phyloP scores from a whole-genome alignment of 306 rosid species.

The Albizia julibrissin region DNA sequence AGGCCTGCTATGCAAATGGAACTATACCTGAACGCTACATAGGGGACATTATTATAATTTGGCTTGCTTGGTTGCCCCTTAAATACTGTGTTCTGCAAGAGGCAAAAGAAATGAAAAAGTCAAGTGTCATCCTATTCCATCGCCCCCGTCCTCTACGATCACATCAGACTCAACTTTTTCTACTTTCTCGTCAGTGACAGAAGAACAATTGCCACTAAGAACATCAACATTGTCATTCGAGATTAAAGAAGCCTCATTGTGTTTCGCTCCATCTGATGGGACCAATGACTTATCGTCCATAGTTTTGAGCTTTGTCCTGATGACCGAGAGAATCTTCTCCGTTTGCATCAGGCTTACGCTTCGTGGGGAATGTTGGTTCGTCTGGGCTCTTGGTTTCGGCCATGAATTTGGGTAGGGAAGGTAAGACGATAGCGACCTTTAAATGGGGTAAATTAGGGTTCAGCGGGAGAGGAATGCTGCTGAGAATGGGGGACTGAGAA shows the following conservation, averaged over 20 bases:
- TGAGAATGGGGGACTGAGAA: no score
- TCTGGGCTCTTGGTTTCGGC: slow-evolving; percentile 54
- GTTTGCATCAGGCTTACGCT: slow-evolving; percentile 62
- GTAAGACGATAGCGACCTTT: background rate
- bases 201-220: slow-evolving; percentile 31
- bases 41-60: slow-evolving; percentile 58
- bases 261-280: background rate
- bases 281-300: slow-evolving; percentile 14
- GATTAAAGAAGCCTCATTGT: background rate
- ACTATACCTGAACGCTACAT: slow-evolving; percentile 51
- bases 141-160: slow-evolving; percentile 29
- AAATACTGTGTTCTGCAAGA: slow-evolving; percentile 80
- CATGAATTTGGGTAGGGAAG: slow-evolving; percentile 41
- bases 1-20: background rate
- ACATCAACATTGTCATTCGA: slow-evolving; percentile 10
- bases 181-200: slow-evolving; percentile 26
- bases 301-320: slow-evolving; percentile 48
- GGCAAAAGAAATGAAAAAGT: slow-evolving; percentile 25
- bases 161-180: slow-evolving; percentile 23
- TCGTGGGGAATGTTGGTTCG: slow-evolving; percentile 55
- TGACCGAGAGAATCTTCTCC: slow-evolving; percentile 38
- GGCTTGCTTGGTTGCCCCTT: slow-evolving; percentile 74
- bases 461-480: background rate
- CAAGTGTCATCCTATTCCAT: slow-evolving; percentile 19
- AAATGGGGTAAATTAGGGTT: slow-evolving; percentile 1